phyloP scores from a whole-genome alignment of 148 eudicot species.

The Heliamphora exappendiculata region DNA sequence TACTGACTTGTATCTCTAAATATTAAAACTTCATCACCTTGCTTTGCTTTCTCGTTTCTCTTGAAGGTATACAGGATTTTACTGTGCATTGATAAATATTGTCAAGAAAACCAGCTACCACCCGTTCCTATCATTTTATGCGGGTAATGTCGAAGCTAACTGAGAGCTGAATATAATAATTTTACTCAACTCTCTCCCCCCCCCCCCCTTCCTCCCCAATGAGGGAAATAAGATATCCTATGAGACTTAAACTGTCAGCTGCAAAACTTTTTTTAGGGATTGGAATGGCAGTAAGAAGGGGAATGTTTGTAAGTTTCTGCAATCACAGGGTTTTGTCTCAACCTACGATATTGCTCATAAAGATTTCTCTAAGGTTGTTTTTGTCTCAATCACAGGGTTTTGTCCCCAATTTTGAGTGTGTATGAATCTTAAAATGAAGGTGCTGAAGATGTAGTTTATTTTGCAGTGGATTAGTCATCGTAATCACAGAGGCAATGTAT shows the following conservation, averaged over 20 bases:
- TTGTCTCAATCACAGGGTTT: too few relatives aligned
- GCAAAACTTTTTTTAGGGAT: slow-evolving; percentile 27
- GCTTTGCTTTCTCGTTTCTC: slow-evolving; percentile 5
- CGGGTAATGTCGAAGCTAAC: slow-evolving; percentile 26
- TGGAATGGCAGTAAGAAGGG: slow-evolving; percentile 62
- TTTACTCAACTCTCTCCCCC: not conserved
- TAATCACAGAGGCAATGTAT: slow-evolving; percentile 49
- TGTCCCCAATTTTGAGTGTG: not conserved
- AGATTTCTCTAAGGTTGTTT: slow-evolving; percentile 37
- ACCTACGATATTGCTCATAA: slow-evolving; percentile 43
- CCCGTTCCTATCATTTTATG: slow-evolving; percentile 39
- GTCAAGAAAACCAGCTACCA: slow-evolving; percentile 16
- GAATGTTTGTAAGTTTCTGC: slow-evolving; percentile 44
- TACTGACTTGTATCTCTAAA: not conserved
- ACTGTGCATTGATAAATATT: slow-evolving; percentile 30
- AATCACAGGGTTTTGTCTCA: slow-evolving; percentile 53
- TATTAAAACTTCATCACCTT: not conserved
- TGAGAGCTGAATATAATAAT: not conserved
- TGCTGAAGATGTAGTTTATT: not conserved
- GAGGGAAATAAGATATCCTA: not conserved
- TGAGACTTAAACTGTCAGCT: not conserved
- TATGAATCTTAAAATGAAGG: not conserved
- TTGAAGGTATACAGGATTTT: slow-evolving; percentile 45
- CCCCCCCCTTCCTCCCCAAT: not conserved
- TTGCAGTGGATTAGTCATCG: slow-evolving; percentile 58